Percentiles rank a stretch among this genome's conserved stretches.
phyloP scores from a whole-genome alignment of 2,329 filamentous ascomycete genomes.

The Paraphaeosphaeria sporulosa region DNA sequence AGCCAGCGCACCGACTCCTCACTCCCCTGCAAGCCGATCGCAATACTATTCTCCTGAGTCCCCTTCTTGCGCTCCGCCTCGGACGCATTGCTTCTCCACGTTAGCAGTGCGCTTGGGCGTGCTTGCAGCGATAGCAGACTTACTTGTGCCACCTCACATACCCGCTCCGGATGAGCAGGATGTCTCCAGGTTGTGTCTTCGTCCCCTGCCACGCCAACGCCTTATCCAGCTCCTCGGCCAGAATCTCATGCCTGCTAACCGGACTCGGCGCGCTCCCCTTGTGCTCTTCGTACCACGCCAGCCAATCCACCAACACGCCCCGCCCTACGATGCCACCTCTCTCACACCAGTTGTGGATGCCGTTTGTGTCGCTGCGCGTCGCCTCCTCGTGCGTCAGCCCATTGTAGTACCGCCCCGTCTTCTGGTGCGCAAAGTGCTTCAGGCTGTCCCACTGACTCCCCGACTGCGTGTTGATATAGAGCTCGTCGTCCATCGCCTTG shows the following conservation, averaged over 20 bases:
- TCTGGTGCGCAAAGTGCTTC: constrained; percentile 46
- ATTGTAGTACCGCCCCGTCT: constrained; percentile 38
- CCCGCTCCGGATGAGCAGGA: too few species aligned
- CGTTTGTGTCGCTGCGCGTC: constrained; percentile 32
- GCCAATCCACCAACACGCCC: constrained; percentile 45
- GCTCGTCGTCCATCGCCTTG: constrained; percentile 40
- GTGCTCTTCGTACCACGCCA: constrained; percentile 40
- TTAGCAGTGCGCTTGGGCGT: too few species aligned
- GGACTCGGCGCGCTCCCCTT: constrained; percentile 38
- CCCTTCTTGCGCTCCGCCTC: too few species aligned
- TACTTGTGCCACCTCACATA: too few species aligned
- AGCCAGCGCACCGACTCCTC: too few species aligned
- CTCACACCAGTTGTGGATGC: constrained; percentile 48
- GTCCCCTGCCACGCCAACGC: too few species aligned
- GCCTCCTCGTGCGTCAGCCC: constrained; percentile 42
- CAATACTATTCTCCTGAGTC: too few species aligned
- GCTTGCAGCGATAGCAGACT: too few species aligned
- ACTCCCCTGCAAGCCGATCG: too few species aligned
- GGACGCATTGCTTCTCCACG: too few species aligned
- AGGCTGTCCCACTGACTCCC: constrained; percentile 48
- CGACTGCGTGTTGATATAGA: constrained; percentile 44
- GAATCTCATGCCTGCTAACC: constrained; percentile 39
- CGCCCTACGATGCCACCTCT: constrained; percentile 46
- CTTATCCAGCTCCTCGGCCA: constrained; percentile 40
- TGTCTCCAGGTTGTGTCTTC: too few species aligned